These are phyloP conservation scores for Cryptococcus maquisensis DNA, from an alignment of 1,284 basidiomycete genomes.

Conservation along the genomic window DNA sequence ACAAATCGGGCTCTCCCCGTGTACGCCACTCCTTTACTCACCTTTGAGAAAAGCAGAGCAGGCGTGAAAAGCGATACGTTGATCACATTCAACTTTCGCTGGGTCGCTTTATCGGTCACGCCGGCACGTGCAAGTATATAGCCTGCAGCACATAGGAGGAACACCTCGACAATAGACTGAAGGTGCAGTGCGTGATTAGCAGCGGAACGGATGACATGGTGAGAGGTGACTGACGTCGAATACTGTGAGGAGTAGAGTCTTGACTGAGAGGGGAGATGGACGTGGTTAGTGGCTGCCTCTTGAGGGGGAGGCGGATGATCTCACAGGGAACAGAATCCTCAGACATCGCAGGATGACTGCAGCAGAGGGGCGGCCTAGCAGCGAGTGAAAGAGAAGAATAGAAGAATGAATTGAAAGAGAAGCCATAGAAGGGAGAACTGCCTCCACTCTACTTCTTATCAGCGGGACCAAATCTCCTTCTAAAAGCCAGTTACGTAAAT, in stretches of 20 bases:
- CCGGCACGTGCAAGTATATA: conserved; percentile 74
- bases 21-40: conserved; percentile 56
- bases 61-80: conserved; percentile 82
- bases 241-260: conserved; percentile 51
- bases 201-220: neutral
- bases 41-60: conserved; percentile 87
- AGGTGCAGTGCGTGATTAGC: neutral
- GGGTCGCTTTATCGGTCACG: conserved; percentile 82
- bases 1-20: neutral
- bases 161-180: conserved; percentile 84
- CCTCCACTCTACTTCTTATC: no score
- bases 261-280: conserved; percentile 19
- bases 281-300: no score
- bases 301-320: no score
- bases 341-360: no score
- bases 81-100: conserved; percentile 61
- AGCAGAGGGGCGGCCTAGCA: no score
- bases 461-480: no score
- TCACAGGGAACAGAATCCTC: neutral
- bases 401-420: no score
- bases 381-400: no score
- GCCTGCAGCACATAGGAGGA: conserved; percentile 78
- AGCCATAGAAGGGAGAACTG: no score
- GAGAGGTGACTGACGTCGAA: conserved; percentile 52
- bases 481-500: no score